Conservation (phyloP, 2,329 filamentous ascomycete species). For the Nemania serpens region DNA sequence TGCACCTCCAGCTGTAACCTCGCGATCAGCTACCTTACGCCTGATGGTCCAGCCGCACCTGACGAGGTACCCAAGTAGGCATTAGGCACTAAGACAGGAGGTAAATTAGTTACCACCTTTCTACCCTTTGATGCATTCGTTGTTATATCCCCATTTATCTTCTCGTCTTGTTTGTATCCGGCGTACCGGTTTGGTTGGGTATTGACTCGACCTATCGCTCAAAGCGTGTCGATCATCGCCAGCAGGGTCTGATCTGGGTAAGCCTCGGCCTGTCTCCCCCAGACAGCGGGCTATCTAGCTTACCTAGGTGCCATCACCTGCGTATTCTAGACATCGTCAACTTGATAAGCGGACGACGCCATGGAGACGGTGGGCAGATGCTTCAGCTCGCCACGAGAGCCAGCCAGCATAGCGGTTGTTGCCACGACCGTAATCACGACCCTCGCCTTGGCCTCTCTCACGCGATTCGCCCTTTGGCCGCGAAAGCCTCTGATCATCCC, state of each 20-base stretch:
- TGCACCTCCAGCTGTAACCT: too few species aligned
- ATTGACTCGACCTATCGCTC: too few species aligned
- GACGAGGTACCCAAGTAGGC: background rate
- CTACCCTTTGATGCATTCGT: too few species aligned
- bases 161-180: too few species aligned
- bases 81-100: too few species aligned
- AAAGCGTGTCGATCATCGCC: background rate
- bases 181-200: too few species aligned
- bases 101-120: background rate
- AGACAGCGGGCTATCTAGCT: background rate
- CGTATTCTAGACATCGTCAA: background rate
- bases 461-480: conserved; percentile 47
- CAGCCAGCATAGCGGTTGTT: conserved; percentile 41
- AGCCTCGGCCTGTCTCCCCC: background rate
- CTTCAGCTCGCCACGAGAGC: conserved; percentile 32
- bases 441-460: conserved; percentile 45
- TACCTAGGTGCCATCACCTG: background rate
- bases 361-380: conserved; percentile 41
- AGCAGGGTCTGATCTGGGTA: background rate
- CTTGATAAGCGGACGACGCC: background rate
- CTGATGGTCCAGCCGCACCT: too few species aligned
- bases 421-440: conserved; percentile 50
- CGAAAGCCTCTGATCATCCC: conserved; percentile 46
- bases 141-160: too few species aligned
- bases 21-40: too few species aligned